Conservation (phyloP, 1,139 yeast genomes). For the Barnettozyma hawaiiensis region DNA sequence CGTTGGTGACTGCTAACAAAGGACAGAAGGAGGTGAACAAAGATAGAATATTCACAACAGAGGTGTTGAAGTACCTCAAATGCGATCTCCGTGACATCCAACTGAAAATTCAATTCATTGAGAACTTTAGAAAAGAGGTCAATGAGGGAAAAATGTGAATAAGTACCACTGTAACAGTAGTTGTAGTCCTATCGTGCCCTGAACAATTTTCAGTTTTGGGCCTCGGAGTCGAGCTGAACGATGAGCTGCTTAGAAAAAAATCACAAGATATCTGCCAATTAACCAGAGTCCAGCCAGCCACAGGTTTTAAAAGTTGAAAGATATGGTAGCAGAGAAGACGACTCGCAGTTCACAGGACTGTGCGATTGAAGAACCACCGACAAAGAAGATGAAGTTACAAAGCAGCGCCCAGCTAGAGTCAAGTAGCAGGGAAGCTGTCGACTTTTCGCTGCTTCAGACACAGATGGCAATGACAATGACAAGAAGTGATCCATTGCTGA, state of each 20-base stretch:
- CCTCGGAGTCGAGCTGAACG: too few relatives aligned
- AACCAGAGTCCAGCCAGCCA: too few relatives aligned
- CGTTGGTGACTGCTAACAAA: background rate
- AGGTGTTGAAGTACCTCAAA: conserved; percentile 10
- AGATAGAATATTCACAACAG: conserved; percentile 14
- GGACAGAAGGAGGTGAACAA: conserved; percentile 7
- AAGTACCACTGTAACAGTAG: too few relatives aligned
- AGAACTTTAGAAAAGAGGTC: conserved; percentile 1
- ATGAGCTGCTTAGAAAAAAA: too few relatives aligned
- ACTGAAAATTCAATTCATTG: conserved; percentile 14
- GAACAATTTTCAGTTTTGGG: background rate
- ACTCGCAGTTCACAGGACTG: conserved; percentile 3
- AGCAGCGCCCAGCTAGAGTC: background rate
- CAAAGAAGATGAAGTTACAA: background rate
- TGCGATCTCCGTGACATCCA: conserved; percentile 21
- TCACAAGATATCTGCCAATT: too few relatives aligned
- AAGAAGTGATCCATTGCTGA: conserved; percentile 2
- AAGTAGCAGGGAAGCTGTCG: background rate
- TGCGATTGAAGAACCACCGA: conserved; percentile 8
- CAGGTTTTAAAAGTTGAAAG: too few relatives aligned
- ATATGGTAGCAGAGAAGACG: background rate
- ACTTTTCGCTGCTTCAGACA: conserved; percentile 5
- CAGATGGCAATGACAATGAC: conserved; percentile 1
- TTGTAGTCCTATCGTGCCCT: conserved; percentile 1
- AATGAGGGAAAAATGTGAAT: conserved; percentile 1